Evolutionary conservation across 1,284 basidiomycete genomes (phyloP).

Genomic region (Apiotrichum gracile): DNA sequence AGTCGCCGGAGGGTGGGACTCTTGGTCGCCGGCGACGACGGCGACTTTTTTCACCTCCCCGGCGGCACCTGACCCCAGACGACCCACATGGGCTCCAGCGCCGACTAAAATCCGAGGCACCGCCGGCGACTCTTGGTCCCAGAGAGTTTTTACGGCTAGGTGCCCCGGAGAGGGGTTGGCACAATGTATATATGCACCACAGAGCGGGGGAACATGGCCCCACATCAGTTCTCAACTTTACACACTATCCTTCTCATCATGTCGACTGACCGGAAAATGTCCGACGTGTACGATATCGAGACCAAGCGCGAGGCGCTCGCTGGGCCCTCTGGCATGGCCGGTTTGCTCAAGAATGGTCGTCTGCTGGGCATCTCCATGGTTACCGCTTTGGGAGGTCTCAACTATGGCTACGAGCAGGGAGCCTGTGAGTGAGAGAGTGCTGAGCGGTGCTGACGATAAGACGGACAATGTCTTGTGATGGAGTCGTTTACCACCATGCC

Average conservation of each 20-base stretch:
- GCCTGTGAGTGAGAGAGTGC: background rate
- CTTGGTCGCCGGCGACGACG: background rate
- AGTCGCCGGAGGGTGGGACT: background rate
- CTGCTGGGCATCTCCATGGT: slow-evolving; percentile 17
- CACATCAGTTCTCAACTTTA: background rate
- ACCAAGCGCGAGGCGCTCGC: slow-evolving; percentile 7
- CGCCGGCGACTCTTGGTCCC: background rate
- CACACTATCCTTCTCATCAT: background rate
- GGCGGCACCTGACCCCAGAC: too few relatives aligned
- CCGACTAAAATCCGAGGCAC: background rate
- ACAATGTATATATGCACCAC: background rate
- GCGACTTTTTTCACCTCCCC: too few relatives aligned
- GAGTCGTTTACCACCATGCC: slow-evolving; percentile 10
- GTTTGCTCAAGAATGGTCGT: slow-evolving; percentile 15
- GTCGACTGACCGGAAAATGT: background rate
- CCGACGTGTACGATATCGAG: slow-evolving; percentile 2
- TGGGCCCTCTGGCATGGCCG: slow-evolving; percentile 15
- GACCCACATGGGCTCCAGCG: too few relatives aligned
- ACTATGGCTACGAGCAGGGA: slow-evolving; percentile 22
- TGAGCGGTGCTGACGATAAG: background rate
- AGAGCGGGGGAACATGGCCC: background rate
- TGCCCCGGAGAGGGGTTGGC: background rate
- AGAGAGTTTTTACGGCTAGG: background rate
- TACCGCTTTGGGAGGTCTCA: slow-evolving; percentile 18
- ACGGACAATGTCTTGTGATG: slow-evolving; percentile 23